These are phyloP conservation scores for Fusarium lateritium DNA, from an alignment of 2,329 filamentous ascomycete genomes.

Conservation along the genomic window DNA sequence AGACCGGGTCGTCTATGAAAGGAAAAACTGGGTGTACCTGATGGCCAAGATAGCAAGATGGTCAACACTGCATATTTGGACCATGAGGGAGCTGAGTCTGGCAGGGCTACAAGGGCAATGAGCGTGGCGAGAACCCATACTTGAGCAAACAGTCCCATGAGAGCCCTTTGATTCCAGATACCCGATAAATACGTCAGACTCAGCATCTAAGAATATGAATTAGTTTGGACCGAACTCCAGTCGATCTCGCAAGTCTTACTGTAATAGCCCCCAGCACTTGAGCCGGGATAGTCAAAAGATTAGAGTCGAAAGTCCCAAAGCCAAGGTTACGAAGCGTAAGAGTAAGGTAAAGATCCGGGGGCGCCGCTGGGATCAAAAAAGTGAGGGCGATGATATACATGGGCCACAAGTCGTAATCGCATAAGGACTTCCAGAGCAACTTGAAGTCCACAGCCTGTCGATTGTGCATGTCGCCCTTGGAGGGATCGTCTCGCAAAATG, in stretches of 20 bases:
- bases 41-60: slow-evolving; percentile 57
- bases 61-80: slow-evolving; percentile 54
- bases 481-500: slow-evolving; percentile 68
- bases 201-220: neutral
- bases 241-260: neutral
- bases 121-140: slow-evolving; percentile 74
- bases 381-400: slow-evolving; percentile 66
- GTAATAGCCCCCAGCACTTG: neutral
- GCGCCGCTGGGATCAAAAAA: slow-evolving; percentile 63
- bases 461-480: slow-evolving; percentile 73
- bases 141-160: slow-evolving; percentile 56
- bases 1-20: neutral
- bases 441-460: slow-evolving; percentile 61
- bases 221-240: neutral
- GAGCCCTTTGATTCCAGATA: slow-evolving; percentile 62
- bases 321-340: slow-evolving; percentile 48
- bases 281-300: neutral
- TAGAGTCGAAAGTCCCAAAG: neutral
- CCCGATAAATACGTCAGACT: neutral
- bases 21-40: slow-evolving; percentile 45
- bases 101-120: slow-evolving; percentile 55
- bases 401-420: slow-evolving; percentile 72
- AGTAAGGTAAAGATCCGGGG: slow-evolving; percentile 66
- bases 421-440: slow-evolving; percentile 65
- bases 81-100: slow-evolving; percentile 49